Base-by-base conservation (phyloP, 257 asterid species). In the Vinca minor region DNA sequence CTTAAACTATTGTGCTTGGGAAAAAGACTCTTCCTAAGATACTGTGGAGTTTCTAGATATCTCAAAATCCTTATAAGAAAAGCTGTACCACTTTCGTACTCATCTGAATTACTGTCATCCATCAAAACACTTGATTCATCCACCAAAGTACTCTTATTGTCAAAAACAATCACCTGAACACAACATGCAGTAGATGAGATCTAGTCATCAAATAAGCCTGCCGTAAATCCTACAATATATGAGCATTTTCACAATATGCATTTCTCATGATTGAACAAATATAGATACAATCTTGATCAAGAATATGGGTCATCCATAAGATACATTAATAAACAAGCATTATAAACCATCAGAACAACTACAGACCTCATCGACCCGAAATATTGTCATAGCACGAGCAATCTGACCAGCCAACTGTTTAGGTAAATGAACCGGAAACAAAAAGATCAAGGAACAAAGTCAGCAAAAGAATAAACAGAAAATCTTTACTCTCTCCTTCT, bases 381-480 rank as follows among this genome's bases (percentile, higher is more conserved):
- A 93, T 66, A 93, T 85, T 4, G 98, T 81, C 18, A 84, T 93
- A 56, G 98, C 98, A 26, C 98, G 97, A 2, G 98, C 94, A 80
- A 93, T 79, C 83, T 89, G 97, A 60, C 98, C 96, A 41, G 96
- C 97, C 81, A 93, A 74, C 97, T 93, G 88, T n/a, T n/a, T n/a
- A n/a, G n/a, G n/a, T n/a, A n/a, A n/a, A n/a, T 95, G 86, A 84
- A n/a, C 59, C n/a, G 65, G 71, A 63, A 63, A 31, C 8, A 8
- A 12, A 39, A 63, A 49, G 29, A 44, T 23, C 52, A 45, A 46
- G 8, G 23, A 4, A 61, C 17, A 20, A 62, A 34, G 32, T 34
- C 47, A 66, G 25, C 14, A 10, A 38, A 26, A 34, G 38, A 34
- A n/a, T n/a, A n/a, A n/a, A n/a, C n/a, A n/a, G n/a, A n/a, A n/a